phyloP scores from a whole-genome alignment of 495 filamentous ascomycete genomes.

The Durotheca rogersii region DNA sequence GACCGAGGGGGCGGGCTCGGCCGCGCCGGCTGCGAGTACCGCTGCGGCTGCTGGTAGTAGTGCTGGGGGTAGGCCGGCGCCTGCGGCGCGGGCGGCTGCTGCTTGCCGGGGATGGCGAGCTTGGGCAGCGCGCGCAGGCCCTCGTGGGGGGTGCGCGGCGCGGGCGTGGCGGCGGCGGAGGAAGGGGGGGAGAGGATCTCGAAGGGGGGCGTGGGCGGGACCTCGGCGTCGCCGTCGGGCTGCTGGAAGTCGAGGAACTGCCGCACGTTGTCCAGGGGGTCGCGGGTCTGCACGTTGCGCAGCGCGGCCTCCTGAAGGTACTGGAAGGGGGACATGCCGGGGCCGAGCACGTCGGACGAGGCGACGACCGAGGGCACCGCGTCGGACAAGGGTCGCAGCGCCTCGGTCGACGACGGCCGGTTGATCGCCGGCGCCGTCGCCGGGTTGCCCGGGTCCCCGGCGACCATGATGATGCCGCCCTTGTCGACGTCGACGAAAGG shows the following conservation, averaged over 20 bases:
- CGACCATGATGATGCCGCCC: constrained; percentile 62
- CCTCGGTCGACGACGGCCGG: constrained; percentile 40
- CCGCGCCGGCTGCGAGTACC: constrained; percentile 27
- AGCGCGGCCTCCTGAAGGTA: constrained; percentile 71
- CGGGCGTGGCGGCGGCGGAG: not conserved
- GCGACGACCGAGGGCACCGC: constrained; percentile 78
- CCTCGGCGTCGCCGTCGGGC: constrained; percentile 50
- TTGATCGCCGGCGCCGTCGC: constrained; percentile 55
- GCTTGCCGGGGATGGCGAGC: constrained; percentile 52
- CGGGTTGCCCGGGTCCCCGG: constrained; percentile 72
- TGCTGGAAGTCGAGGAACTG: constrained; percentile 81
- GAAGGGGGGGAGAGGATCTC: constrained; percentile 44
- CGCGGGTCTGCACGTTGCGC: constrained; percentile 62
- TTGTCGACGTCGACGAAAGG: constrained; percentile 58
- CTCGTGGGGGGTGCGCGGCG: constrained; percentile 44
- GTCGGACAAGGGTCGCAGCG: constrained; percentile 60
- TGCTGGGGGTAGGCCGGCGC: too few relatives aligned
- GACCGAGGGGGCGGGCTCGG: too few relatives aligned
- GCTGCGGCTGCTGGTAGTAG: constrained; percentile 37
- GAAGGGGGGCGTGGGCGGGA: constrained; percentile 56
- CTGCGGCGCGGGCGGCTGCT: constrained; percentile 11
- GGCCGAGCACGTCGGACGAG: constrained; percentile 85
- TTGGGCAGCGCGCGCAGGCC: constrained; percentile 59
- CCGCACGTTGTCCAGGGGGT: constrained; percentile 88
- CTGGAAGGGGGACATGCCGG: constrained; percentile 59